phyloP scores from a whole-genome alignment of 495 filamentous ascomycete species.

The Clohesyomyces aquaticus region DNA sequence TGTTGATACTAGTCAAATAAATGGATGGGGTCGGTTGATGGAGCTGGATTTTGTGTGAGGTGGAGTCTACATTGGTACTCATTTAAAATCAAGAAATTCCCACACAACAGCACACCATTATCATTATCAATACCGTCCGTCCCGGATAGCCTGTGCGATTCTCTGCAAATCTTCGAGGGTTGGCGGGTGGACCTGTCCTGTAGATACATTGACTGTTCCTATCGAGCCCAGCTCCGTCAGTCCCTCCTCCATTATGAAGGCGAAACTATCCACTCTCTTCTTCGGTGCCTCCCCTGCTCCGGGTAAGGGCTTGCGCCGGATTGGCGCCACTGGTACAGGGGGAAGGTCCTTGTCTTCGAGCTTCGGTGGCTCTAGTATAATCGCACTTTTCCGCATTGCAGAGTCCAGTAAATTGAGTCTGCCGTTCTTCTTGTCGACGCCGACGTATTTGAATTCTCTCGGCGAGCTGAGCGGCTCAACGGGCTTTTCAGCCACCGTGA shows the following conservation, averaged over 20 bases:
- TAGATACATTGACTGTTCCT: not conserved
- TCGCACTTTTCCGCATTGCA: conserved; percentile 16
- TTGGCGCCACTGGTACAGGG: not conserved
- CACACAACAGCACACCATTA: not conserved
- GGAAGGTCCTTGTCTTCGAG: not conserved
- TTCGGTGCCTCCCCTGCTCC: not conserved
- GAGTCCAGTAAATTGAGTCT: conserved; percentile 13
- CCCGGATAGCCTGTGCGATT: conserved; percentile 26
- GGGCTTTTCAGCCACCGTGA: conserved; percentile 15
- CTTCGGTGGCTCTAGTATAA: conserved; percentile 21
- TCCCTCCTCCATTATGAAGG: conserved; percentile 31
- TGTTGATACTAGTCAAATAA: conserved; percentile 25
- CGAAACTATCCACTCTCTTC: conserved; percentile 30
- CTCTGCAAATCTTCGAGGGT: conserved; percentile 26
- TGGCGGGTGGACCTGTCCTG: conserved; percentile 6
- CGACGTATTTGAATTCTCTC: conserved; percentile 27
- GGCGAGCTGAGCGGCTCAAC: conserved; percentile 32
- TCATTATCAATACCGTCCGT: conserved; percentile 17
- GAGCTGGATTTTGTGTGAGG: conserved; percentile 6
- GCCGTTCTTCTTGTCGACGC: conserved; percentile 12
- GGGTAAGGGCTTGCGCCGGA: conserved; percentile 14
- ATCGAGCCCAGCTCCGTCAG: conserved; percentile 12
- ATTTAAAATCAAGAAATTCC: not conserved
- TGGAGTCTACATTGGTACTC: not conserved
- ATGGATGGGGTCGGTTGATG: conserved; percentile 41